Evolutionary conservation across 306 rosid genomes (phyloP), one percentile per base, ranked within the genome.

Genomic region (Prunus mira): DNA sequence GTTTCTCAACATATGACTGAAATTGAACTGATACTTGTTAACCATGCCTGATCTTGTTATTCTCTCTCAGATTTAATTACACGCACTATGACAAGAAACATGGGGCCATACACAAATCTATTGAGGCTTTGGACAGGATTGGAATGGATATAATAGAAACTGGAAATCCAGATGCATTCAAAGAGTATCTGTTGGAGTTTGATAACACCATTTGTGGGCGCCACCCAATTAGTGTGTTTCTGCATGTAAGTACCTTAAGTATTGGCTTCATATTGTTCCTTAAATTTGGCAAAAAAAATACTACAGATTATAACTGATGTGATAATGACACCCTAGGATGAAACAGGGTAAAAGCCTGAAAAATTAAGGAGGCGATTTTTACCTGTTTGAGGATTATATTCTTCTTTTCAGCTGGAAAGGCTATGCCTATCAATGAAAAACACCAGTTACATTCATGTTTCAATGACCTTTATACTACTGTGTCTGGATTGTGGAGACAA

Each of bases 201-300:
- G 94, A 91, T 45, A 93, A 96, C 84, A 96, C 98, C 77, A 96
- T 96, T 67, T 96, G 99, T 72, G 99, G 99, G 72, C 96, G 97
- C 65, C 98, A 96, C 80, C 97, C 99, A 25, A 96, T 96, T 43
- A 85, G 99, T 45, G 94, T 96, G 84, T 96, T 93, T 82, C 97
- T 96, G 71, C 98, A 96, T 82, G 99, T 96, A 86, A 91, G 98
- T 84, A 49, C 73, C 84, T 68, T 51, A 15, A 34, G 38, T 66
- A 41, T 38, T 72, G 25, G 52, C 74, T 43, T 20, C 17, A 43
- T 38, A 8, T 41, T 5, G 57, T 57, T 43, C 20, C 41, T 20
- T 24, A 19, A 11, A 1, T 54, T 12, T 58, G 43, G 24, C 17
- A 14, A 32, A 41, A 18, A 49, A 25, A 25, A 18, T 19, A 12